phyloP scores from a whole-genome alignment of 495 filamentous ascomycete genomes.

The Trichoderma gamsii region DNA sequence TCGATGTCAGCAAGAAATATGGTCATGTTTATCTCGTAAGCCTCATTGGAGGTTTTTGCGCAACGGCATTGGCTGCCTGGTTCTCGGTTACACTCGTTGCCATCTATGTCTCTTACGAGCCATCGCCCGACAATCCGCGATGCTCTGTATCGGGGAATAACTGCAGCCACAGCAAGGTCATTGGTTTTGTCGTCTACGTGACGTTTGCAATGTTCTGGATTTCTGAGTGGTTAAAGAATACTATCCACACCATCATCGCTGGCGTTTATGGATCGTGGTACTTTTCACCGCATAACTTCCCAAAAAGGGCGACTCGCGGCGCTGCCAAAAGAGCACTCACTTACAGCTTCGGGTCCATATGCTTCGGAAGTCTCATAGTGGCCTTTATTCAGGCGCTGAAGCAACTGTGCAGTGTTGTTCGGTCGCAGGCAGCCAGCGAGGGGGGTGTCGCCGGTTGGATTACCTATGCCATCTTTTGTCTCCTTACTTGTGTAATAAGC shows the following conservation, averaged over 20 bases:
- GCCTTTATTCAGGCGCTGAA: constrained; percentile 80
- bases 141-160: constrained; percentile 56
- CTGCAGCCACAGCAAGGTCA: constrained; percentile 72
- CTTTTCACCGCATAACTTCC: constrained; percentile 67
- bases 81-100: constrained; percentile 54
- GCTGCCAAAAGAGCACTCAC: constrained; percentile 71
- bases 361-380: constrained; percentile 75
- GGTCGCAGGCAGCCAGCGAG: constrained; percentile 53
- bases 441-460: constrained; percentile 66
- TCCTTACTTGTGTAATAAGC: constrained; percentile 67
- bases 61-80: constrained; percentile 65
- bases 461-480: constrained; percentile 47
- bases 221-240: constrained; percentile 86
- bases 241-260: constrained; percentile 78
- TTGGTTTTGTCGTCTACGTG: constrained; percentile 76
- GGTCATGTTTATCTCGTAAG: constrained; percentile 85
- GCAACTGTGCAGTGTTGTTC: constrained; percentile 69
- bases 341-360: constrained; percentile 88
- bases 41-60: constrained; percentile 67
- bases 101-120: constrained; percentile 77
- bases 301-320: constrained; percentile 68
- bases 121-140: constrained; percentile 57
- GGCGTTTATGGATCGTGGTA: constrained; percentile 94
- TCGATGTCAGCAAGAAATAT: constrained; percentile 75
- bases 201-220: constrained; percentile 93